A percentile compares a stretch with the other conserved stretches of the same genome.
Evolutionary conservation across 1,284 basidiomycete genomes (phyloP).

Genomic region (Sporisorium reilianum): DNA sequence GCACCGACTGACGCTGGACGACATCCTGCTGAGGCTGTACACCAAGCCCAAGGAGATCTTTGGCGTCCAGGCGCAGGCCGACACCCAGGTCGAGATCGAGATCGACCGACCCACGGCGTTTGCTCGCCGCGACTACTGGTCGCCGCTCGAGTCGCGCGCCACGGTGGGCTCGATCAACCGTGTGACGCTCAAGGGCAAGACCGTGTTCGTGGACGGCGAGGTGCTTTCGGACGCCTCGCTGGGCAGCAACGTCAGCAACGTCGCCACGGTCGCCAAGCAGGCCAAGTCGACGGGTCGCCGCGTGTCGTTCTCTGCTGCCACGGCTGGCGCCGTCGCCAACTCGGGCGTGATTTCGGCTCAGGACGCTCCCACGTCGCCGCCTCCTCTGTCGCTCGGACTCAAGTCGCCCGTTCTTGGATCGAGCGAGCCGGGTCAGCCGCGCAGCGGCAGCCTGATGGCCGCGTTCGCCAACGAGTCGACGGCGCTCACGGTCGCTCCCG

Average conservation of each 20-base stretch:
- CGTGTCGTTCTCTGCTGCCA: conserved; percentile 46
- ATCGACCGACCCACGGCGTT: conserved; percentile 84
- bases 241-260: conserved; percentile 85
- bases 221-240: conserved; percentile 75
- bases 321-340: conserved; percentile 18
- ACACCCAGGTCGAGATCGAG: conserved; percentile 83
- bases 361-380: conserved; percentile 60
- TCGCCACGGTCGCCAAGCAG: conserved; percentile 69
- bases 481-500: conserved; percentile 24
- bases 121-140: conserved; percentile 77
- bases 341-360: conserved; percentile 41
- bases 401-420: conserved; percentile 60
- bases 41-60: conserved; percentile 95
- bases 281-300: conserved; percentile 46
- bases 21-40: conserved; percentile 83
- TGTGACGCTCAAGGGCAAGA: conserved; percentile 91
- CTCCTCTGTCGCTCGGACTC: conserved; percentile 43
- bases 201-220: conserved; percentile 88
- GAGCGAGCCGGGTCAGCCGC: conserved; percentile 33
- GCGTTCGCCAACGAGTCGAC: conserved; percentile 43
- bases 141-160: conserved; percentile 79
- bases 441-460: conserved; percentile 43
- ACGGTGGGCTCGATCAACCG: conserved; percentile 86
- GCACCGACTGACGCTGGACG: conserved; percentile 83
- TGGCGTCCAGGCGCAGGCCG: conserved; percentile 83